Conservation (phyloP, 306 rosid genomes). For the Luffa acutangula region DNA sequence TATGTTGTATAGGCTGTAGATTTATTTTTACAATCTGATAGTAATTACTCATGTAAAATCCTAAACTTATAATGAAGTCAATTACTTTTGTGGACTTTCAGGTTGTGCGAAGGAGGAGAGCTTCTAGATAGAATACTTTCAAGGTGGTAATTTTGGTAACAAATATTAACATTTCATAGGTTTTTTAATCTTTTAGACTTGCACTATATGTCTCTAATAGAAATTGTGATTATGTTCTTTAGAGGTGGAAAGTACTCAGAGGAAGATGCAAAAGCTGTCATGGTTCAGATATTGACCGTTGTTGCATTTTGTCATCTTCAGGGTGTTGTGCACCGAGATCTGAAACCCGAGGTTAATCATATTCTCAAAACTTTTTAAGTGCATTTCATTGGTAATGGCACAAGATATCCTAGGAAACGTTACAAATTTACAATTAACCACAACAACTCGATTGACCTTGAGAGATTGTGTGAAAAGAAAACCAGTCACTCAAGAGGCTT, state of each 20-base stretch:
- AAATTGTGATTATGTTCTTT: not conserved
- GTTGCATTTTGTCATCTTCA: constrained; percentile 99
- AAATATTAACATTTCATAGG: not conserved
- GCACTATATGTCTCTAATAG: constrained; percentile 2
- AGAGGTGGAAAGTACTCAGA: constrained; percentile 98
- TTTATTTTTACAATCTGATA: not conserved
- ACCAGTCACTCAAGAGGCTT: not conserved
- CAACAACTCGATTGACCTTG: not conserved
- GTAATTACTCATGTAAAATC: not conserved
- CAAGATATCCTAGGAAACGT: not conserved
- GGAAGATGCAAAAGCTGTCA: constrained; percentile 92
- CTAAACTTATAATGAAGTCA: not conserved
- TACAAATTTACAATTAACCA: not conserved
- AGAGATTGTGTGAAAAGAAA: not conserved
- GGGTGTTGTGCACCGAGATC: constrained; percentile 99
- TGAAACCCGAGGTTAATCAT: constrained; percentile 82
- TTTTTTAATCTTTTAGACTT: constrained; percentile 4
- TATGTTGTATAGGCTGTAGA: not conserved
- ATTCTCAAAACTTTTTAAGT: constrained; percentile 12
- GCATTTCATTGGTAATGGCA: not conserved
- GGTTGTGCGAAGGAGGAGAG: constrained; percentile 99
- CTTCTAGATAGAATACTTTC: constrained; percentile 93
- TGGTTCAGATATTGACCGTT: constrained; percentile 84
- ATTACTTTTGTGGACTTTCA: constrained; percentile 23
- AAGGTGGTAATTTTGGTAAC: constrained; percentile 41